Evolutionary conservation across 1,139 yeast genomes (phyloP).

Genomic region (Pichia sp.): DNA sequence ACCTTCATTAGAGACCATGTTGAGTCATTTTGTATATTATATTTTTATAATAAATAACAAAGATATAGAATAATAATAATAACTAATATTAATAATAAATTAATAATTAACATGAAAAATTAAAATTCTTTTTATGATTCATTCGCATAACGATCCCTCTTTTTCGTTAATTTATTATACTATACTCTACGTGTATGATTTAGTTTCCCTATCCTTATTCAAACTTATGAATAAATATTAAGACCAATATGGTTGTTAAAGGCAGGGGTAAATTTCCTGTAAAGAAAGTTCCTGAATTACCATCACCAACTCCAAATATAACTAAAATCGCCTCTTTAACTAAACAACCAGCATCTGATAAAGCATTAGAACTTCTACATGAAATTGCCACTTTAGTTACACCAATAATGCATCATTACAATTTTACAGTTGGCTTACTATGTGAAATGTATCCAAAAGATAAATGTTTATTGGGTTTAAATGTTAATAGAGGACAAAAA

Average conservation of each 20-base stretch:
- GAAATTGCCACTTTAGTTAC: constrained; percentile 58
- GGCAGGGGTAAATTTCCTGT: constrained; percentile 18
- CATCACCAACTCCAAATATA: constrained; percentile 45
- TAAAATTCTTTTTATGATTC: too few species aligned
- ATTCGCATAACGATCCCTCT: too few species aligned
- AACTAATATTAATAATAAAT: too few species aligned
- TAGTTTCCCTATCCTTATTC: background rate
- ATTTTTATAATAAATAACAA: too few species aligned
- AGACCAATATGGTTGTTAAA: constrained; percentile 18
- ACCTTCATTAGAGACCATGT: background rate
- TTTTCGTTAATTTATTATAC: too few species aligned
- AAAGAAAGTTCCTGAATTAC: constrained; percentile 19
- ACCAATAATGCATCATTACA: constrained; percentile 67
- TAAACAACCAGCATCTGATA: constrained; percentile 46
- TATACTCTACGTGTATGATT: too few species aligned
- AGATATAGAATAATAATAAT: too few species aligned
- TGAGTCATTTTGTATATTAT: background rate
- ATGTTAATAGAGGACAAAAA: constrained; percentile 78
- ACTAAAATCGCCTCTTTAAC: constrained; percentile 52
- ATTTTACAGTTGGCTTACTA: constrained; percentile 59
- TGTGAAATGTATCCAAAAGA: constrained; percentile 85
- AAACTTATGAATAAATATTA: background rate
- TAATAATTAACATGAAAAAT: too few species aligned
- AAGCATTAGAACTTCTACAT: constrained; percentile 53
- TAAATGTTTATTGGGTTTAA: constrained; percentile 64